Base-by-base conservation (phyloP, 306 rosid species). In the Cicer cuneatum region DNA sequence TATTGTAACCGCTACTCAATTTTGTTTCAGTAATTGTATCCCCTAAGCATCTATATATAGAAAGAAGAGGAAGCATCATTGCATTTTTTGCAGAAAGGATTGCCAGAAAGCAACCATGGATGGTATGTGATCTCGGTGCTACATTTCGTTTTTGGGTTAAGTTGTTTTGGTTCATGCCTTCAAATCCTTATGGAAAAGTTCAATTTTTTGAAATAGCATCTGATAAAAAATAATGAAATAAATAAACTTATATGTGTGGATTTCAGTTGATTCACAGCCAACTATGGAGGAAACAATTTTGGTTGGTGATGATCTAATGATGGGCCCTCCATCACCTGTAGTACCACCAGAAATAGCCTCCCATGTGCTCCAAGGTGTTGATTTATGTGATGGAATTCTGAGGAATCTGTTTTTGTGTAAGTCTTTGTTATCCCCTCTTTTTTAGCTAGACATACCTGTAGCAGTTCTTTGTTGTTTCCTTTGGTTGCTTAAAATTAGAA, bases 251-350 rank as follows among this genome's bases (percentile, higher is more conserved):
- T 68, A 29, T 72, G 53, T 48, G n/a, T 82, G 79, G 73, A 53
- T 68, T 83, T 79, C 90, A 94, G 99, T 94, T 24, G 99, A 91
- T 89, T 82, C 97, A 11, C 92, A 92, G 79, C 93, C 96, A 77
- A 84, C 81, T 40, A 90, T 90, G 99, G 99, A 94, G 73, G 99
- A 94, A 75, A 94, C 96, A 14, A 91, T 92, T 77, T 79, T 92
- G 90, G 97, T 92, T 10, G 99, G 97, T 2, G 97, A 94, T 82
- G 97, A 94, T 85, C 82, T 94, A 65, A 94, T 94, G 95, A 85
- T 14, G 82, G 97, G 96, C 41, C 96, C 93, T 18, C 99, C 99
- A 10, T 90, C 99, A 62, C 99, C 97, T 58, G 49, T 88, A 64
- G 91, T 94, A 56, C 99, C 99, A 41, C 88, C 84, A 0, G 98